Conservation (phyloP, 352 stramenopile species). For the Globisporangium paroecandrum region DNA sequence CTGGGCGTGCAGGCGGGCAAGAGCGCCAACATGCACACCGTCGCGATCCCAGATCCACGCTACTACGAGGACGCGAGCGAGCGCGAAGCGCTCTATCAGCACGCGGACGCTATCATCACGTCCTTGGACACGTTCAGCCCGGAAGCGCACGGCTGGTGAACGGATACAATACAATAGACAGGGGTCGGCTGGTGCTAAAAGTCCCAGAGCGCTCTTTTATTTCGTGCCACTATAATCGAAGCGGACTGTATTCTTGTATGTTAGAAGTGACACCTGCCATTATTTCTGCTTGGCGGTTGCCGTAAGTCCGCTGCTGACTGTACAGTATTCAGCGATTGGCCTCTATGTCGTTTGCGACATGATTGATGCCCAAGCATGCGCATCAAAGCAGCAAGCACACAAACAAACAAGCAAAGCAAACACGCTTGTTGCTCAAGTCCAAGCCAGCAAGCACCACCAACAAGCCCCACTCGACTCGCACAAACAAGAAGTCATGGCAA, state of each 20-base stretch:
- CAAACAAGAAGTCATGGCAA: not conserved
- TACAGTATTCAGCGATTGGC: too few species aligned
- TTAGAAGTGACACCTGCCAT: not conserved
- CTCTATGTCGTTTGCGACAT: not conserved
- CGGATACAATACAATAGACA: not conserved
- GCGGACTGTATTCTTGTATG: not conserved
- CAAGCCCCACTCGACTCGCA: too few species aligned
- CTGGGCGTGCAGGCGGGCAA: slow-evolving; percentile 64
- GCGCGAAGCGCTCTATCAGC: slow-evolving; percentile 40
- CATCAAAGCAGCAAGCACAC: not conserved
- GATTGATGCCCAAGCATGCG: not conserved
- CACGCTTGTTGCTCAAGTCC: too few species aligned
- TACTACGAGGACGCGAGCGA: slow-evolving; percentile 53
- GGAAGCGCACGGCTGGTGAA: slow-evolving; percentile 48
- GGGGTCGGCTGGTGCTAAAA: not conserved
- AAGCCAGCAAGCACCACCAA: too few species aligned
- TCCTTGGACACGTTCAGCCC: slow-evolving; percentile 58
- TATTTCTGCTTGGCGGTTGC: not conserved
- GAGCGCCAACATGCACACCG: slow-evolving; percentile 61
- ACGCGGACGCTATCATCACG: slow-evolving; percentile 62
- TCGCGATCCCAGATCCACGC: slow-evolving; percentile 66
- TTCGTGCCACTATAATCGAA: not conserved
- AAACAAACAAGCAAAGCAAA: not conserved
- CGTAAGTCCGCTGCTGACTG: not conserved
- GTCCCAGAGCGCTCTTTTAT: too few species aligned